Percentiles rank a stretch among this genome's conserved stretches.
These are phyloP conservation scores for Solanum hybrid DNA, from an alignment of 305 asterid species.

Conservation along the genomic window DNA sequence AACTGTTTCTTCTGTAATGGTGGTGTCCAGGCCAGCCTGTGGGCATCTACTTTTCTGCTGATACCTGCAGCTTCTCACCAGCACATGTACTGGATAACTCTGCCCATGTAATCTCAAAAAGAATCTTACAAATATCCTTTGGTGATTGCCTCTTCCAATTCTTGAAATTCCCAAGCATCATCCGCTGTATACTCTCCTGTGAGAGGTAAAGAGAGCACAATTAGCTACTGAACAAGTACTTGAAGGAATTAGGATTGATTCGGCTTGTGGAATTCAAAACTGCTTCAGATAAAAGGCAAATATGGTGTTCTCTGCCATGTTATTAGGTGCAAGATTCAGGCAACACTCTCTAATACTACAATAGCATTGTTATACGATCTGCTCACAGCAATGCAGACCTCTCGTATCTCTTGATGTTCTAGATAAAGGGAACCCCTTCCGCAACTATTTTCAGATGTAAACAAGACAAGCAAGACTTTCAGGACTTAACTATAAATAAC, in stretches of 20 bases:
- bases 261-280: background rate
- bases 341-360: background rate
- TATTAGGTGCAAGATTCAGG: background rate
- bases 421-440: background rate
- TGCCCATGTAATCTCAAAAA: background rate
- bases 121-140: slow-evolving; percentile 54
- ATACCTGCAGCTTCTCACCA: background rate
- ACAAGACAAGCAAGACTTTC: background rate
- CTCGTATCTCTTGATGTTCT: background rate
- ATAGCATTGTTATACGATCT: background rate
- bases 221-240: background rate
- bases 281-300: background rate
- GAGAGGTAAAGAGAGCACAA: slow-evolving; percentile 1
- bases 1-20: background rate
- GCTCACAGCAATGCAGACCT: background rate
- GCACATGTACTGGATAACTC: background rate
- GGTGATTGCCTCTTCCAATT: slow-evolving; percentile 68
- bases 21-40: background rate
- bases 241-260: background rate
- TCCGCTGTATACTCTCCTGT: slow-evolving; percentile 79
- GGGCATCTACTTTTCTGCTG: background rate
- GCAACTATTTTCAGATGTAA: background rate
- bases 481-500: background rate
- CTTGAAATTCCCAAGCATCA: slow-evolving; percentile 90
- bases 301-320: background rate